These are phyloP conservation scores for Tetrahymena malaccensis DNA, from an alignment of 73 alveolate species.

Conservation along the genomic window DNA sequence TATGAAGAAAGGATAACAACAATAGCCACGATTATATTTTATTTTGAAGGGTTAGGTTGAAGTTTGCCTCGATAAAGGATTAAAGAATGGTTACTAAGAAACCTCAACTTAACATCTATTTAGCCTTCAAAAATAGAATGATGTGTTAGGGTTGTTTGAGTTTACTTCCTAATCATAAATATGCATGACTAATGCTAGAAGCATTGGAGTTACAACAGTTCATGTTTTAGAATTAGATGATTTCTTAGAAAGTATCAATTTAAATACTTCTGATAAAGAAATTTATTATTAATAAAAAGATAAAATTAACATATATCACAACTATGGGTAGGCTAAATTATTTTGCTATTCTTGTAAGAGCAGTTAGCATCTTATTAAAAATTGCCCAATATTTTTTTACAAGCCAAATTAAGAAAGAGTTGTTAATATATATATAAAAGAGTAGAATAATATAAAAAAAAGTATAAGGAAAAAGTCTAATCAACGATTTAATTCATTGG, in stretches of 20 bases:
- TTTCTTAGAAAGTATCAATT: neutral
- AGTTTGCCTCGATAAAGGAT: neutral
- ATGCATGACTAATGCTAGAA: neutral
- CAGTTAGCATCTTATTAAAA: neutral
- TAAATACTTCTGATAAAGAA: neutral
- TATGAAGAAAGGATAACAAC: neutral
- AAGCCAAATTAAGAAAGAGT: neutral
- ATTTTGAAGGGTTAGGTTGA: neutral
- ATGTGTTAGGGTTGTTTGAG: neutral
- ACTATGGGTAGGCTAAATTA: neutral
- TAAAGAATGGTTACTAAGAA: neutral
- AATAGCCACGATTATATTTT: neutral
- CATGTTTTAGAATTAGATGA: neutral
- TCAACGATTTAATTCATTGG: neutral
- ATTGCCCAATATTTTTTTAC: neutral
- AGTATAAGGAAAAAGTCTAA: neutral
- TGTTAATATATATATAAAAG: neutral
- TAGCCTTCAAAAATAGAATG: neutral
- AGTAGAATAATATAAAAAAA: no score
- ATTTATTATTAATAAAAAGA: neutral
- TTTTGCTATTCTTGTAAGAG: neutral
- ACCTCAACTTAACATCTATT: no score
- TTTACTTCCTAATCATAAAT: neutral
- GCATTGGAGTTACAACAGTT: neutral
- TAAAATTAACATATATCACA: neutral